Evolutionary conservation across 108 stramenopile species (phyloP).

Genomic region (Discostella pseudostelligera): DNA sequence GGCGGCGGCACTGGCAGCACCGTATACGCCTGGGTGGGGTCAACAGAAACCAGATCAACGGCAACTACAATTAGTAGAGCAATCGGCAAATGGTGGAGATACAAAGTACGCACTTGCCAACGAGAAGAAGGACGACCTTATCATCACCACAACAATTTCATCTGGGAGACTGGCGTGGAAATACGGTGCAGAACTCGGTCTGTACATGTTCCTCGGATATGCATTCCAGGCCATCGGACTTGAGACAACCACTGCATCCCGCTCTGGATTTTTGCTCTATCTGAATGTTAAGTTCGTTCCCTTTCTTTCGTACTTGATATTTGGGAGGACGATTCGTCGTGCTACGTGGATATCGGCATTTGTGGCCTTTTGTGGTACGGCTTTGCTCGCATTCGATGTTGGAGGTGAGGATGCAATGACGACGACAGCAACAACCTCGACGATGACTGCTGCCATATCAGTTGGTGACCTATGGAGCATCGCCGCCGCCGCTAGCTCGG

Average conservation of each 20-base stretch:
- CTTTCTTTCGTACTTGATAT: slow-evolving; percentile 66
- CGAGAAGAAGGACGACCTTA: not conserved
- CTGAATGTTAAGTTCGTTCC: slow-evolving; percentile 91
- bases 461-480: slow-evolving; percentile 82
- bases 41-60: not conserved
- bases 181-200: slow-evolving; percentile 77
- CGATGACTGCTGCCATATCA: slow-evolving; percentile 28
- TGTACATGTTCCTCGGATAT: slow-evolving; percentile 89
- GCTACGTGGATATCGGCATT: slow-evolving; percentile 75
- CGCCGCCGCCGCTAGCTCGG: slow-evolving; percentile 79
- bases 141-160: not conserved
- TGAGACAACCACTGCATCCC: slow-evolving; percentile 77
- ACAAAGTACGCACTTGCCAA: not conserved
- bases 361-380: slow-evolving; percentile 77
- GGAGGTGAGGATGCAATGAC: slow-evolving; percentile 15
- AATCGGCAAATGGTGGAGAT: not conserved
- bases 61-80: not conserved
- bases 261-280: slow-evolving; percentile 84
- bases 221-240: slow-evolving; percentile 86
- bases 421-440: not conserved
- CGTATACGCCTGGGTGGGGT: slow-evolving; percentile 52
- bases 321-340: slow-evolving; percentile 52
- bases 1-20: slow-evolving; percentile 62
- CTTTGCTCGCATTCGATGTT: slow-evolving; percentile 65
- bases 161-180: slow-evolving; percentile 39